Conservation (phyloP, 2,329 filamentous ascomycete genomes). For the Gnomoniopsis sp. region DNA sequence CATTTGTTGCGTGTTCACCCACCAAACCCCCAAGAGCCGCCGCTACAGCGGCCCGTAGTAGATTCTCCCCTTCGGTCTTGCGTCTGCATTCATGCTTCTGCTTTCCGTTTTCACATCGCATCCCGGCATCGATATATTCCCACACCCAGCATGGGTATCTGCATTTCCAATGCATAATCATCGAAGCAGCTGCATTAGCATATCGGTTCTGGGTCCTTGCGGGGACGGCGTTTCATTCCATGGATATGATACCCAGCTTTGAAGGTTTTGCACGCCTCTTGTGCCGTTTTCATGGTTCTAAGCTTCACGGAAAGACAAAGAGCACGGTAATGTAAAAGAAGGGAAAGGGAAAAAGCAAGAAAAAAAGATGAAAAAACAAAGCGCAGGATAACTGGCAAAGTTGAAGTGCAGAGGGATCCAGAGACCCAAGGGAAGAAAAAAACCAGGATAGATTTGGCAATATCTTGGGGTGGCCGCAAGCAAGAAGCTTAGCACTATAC, state of each 20-base stretch:
- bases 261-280: background rate
- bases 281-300: slow-evolving; percentile 4
- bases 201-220: background rate
- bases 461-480: too few relatives aligned
- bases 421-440: too few relatives aligned
- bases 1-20: background rate
- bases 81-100: background rate
- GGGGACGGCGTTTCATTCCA: slow-evolving; percentile 13
- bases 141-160: background rate
- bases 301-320: background rate
- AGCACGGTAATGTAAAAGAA: background rate
- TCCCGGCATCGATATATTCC: background rate
- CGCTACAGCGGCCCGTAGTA: slow-evolving; percentile 13
- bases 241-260: slow-evolving; percentile 17
- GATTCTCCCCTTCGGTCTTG: slow-evolving; percentile 1
- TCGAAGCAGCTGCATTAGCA: slow-evolving; percentile 5
- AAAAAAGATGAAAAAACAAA: background rate
- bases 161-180: background rate
- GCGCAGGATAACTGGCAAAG: background rate
- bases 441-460: too few relatives aligned
- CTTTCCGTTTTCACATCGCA: slow-evolving; percentile 3
- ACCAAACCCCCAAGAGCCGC: background rate
- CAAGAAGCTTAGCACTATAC: too few relatives aligned
- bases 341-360: background rate
- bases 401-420: background rate